Conservation (phyloP, 176 grass and related monocot species). For the Aegilops sharonensis region DNA sequence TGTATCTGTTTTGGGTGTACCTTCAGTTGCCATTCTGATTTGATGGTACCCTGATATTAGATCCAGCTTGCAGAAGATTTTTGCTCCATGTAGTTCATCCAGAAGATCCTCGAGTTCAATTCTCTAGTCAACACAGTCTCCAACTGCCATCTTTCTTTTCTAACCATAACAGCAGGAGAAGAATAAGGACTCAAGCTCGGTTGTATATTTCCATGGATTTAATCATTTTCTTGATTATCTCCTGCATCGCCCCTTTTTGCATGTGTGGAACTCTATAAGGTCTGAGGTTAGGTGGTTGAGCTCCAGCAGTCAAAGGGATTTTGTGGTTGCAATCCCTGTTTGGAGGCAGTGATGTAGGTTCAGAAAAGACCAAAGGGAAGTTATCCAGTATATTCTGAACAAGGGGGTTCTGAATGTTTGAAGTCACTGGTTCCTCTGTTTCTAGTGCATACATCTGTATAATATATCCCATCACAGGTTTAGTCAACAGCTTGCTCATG, state of each 20-base stretch:
- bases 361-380: neutral
- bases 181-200: no score
- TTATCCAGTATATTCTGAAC: neutral
- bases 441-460: neutral
- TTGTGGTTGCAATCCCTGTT: neutral
- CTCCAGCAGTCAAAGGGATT: neutral
- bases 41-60: neutral
- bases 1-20: neutral
- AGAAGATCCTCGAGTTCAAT: neutral
- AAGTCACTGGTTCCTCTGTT: neutral
- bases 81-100: neutral
- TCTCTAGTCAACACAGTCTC: no score
- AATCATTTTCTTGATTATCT: neutral
- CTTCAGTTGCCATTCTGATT: neutral
- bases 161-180: neutral
- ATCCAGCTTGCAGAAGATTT: neutral
- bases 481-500: neutral
- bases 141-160: no score
- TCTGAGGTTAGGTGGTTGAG: neutral
- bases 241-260: neutral
- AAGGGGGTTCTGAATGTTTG: neutral
- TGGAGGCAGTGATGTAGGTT: neutral
- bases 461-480: neutral
- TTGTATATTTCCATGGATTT: no score
- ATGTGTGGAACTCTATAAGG: neutral